phyloP scores from a whole-genome alignment of 768 basidiomycete species.

The Punctularia strigosozonata region DNA sequence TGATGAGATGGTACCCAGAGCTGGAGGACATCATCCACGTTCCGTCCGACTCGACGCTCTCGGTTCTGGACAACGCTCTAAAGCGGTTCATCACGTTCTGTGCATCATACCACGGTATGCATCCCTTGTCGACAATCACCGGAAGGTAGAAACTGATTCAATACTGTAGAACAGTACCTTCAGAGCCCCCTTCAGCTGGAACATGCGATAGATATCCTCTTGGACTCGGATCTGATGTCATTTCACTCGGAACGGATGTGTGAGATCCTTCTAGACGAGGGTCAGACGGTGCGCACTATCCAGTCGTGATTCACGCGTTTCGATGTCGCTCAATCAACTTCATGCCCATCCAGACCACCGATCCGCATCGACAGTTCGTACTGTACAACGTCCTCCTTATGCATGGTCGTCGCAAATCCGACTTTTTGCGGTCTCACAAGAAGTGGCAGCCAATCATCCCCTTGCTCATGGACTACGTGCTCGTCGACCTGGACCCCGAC shows the following conservation, averaged over 20 bases:
- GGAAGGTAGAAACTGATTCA: conserved; percentile 5
- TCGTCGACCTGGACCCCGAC: conserved; percentile 72
- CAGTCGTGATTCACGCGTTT: conserved; percentile 6
- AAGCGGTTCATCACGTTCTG: conserved; percentile 69
- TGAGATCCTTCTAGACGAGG: conserved; percentile 62
- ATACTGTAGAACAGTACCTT: conserved; percentile 62
- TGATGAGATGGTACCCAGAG: conserved; percentile 34
- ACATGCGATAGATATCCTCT: conserved; percentile 65
- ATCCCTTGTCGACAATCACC: conserved; percentile 1
- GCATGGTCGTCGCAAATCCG: conserved; percentile 56
- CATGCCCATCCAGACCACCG: conserved; percentile 45
- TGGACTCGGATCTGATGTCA: conserved; percentile 78
- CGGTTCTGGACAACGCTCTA: conserved; percentile 67
- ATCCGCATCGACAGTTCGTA: conserved; percentile 77
- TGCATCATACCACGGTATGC: conserved; percentile 77
- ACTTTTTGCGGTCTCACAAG: conserved; percentile 68
- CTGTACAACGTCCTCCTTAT: conserved; percentile 66
- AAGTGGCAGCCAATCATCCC: conserved; percentile 80
- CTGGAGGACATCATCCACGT: conserved; percentile 73
- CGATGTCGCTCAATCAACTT: conserved; percentile 4
- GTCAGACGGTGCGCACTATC: conserved; percentile 40
- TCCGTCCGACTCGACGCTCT: conserved; percentile 54
- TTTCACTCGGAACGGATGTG: conserved; percentile 92
- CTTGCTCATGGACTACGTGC: conserved; percentile 73
- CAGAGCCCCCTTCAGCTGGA: conserved; percentile 75